These are phyloP conservation scores for Quercus bicolor DNA, from an alignment of 306 rosid species.

Conservation along the genomic window DNA sequence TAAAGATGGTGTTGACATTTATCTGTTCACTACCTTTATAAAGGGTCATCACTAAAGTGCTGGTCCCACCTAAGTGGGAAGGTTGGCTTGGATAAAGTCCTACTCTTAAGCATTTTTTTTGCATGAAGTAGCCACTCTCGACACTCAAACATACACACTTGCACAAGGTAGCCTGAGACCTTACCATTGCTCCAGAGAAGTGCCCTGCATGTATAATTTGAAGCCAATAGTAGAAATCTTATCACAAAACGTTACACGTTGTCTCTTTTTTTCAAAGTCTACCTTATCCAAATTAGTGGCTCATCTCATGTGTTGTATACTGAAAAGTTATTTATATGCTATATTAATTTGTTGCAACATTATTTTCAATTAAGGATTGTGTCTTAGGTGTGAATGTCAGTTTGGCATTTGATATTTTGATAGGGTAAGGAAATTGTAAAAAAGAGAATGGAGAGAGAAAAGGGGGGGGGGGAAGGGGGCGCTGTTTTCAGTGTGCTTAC, in stretches of 20 bases:
- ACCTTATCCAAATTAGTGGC: background rate
- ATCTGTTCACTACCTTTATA: background rate
- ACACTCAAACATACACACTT: background rate
- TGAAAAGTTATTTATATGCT: constrained; percentile 16
- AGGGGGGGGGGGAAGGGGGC: background rate
- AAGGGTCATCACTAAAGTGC: background rate
- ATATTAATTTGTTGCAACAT: constrained; percentile 6
- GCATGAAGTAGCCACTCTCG: background rate
- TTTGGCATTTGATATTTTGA: constrained; percentile 3
- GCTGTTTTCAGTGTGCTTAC: background rate
- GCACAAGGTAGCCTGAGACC: background rate
- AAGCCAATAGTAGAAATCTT: background rate
- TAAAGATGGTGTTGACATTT: background rate
- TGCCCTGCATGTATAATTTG: background rate
- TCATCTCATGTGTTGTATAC: background rate
- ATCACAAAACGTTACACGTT: background rate
- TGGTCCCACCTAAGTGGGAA: background rate
- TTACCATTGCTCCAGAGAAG: background rate
- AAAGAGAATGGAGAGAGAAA: background rate
- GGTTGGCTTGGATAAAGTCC: background rate
- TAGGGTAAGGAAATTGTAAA: constrained; percentile 1
- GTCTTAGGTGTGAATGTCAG: constrained; percentile 3
- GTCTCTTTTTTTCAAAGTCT: background rate
- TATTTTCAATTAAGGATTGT: constrained; percentile 14
- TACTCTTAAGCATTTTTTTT: background rate